A percentile compares a stretch with the other conserved stretches of the same genome.
Evolutionary conservation across 352 stramenopile genomes (phyloP).

Genomic region (Pythium inflatum): DNA sequence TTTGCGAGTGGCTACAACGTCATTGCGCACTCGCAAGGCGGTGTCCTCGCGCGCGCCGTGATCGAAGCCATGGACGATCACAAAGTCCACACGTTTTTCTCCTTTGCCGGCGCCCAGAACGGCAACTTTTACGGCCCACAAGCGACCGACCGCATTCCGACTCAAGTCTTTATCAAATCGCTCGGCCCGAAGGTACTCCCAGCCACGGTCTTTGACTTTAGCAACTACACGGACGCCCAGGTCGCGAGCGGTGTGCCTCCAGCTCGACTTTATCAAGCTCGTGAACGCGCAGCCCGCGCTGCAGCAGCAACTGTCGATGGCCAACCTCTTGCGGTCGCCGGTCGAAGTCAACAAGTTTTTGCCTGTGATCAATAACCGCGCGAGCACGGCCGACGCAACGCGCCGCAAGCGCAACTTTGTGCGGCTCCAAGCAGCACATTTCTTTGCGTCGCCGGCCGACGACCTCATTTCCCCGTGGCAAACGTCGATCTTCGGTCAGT

Average conservation of each 20-base stretch:
- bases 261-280: slow-evolving; percentile 42
- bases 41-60: slow-evolving; percentile 44
- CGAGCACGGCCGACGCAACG: slow-evolving; percentile 1
- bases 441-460: slow-evolving; percentile 45
- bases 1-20: slow-evolving; percentile 55
- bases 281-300: slow-evolving; percentile 36
- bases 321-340: slow-evolving; percentile 46
- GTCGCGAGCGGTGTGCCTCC: slow-evolving; percentile 36
- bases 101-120: slow-evolving; percentile 52
- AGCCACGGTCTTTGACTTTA: slow-evolving; percentile 40
- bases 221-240: slow-evolving; percentile 32
- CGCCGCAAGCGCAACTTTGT: slow-evolving; percentile 43
- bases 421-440: slow-evolving; percentile 33
- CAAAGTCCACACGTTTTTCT: slow-evolving; percentile 48
- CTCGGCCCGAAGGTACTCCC: slow-evolving; percentile 39
- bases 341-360: slow-evolving; percentile 41
- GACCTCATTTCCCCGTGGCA: slow-evolving; percentile 47
- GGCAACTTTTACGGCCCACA: slow-evolving; percentile 60
- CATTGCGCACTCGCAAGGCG: slow-evolving; percentile 54
- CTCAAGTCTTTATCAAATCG: slow-evolving; percentile 40
- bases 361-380: slow-evolving; percentile 37
- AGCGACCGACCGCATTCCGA: slow-evolving; percentile 34
- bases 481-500: slow-evolving; percentile 37
- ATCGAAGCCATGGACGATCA: slow-evolving; percentile 65
- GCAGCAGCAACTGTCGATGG: slow-evolving; percentile 43